phyloP scores from a whole-genome alignment of 164 flowering plant species.

The Aristolochia fimbriata region DNA sequence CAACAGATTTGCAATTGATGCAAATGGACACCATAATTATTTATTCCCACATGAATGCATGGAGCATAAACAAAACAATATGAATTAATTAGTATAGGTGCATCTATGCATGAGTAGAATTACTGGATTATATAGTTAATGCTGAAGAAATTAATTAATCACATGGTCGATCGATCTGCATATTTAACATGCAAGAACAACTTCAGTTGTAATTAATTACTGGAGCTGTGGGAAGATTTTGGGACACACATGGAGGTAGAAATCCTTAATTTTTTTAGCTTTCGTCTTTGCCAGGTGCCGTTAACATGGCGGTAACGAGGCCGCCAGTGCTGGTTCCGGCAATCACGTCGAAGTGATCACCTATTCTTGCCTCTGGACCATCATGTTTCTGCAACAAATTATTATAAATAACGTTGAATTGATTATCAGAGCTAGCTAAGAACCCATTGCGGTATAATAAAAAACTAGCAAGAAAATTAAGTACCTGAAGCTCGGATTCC shows the following conservation, averaged over 20 bases:
- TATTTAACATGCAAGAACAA: neutral
- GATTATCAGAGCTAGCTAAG: neutral
- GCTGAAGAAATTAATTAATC: no score
- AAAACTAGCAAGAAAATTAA: neutral
- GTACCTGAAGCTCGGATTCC: slow-evolving; percentile 29
- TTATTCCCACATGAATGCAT: no score
- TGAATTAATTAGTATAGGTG: neutral
- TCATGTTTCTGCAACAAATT: slow-evolving; percentile 15
- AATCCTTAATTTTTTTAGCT: slow-evolving; percentile 26
- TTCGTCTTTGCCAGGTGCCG: slow-evolving; percentile 20
- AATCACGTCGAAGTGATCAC: slow-evolving; percentile 36
- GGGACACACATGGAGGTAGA: slow-evolving; percentile 20
- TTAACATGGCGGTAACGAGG: slow-evolving; percentile 33
- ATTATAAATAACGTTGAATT: neutral
- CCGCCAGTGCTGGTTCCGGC: slow-evolving; percentile 45
- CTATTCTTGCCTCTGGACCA: slow-evolving; percentile 25
- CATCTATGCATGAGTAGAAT: no score
- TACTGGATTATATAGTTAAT: neutral
- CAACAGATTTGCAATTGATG: neutral
- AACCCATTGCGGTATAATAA: no score
- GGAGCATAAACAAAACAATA: no score
- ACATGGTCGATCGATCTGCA: no score
- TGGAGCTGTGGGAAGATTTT: slow-evolving; percentile 26
- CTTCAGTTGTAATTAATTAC: slow-evolving; percentile 1
- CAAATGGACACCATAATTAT: slow-evolving; percentile 7